Conservation (phyloP, 2,329 filamentous ascomycete genomes). For the Talaromyces sp. region DNA sequence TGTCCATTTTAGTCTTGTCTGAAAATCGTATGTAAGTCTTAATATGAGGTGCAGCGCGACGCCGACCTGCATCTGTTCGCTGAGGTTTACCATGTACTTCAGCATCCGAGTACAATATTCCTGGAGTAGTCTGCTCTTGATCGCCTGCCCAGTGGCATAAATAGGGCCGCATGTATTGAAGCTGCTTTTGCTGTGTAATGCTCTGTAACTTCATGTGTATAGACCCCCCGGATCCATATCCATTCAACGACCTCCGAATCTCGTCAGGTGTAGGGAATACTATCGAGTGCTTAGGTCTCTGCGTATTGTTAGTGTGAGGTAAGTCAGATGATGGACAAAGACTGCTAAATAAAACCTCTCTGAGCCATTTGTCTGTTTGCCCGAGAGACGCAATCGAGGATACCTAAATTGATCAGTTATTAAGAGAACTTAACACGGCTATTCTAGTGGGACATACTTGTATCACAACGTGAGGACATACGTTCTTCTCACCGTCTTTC, state of each 20-base stretch:
- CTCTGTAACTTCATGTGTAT: constrained; percentile 78
- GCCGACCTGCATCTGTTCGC: constrained; percentile 52
- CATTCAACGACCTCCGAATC: constrained; percentile 69
- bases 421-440: constrained; percentile 5
- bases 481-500: constrained; percentile 22
- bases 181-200: constrained; percentile 64
- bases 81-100: neutral
- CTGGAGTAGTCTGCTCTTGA: constrained; percentile 13
- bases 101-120: neutral
- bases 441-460: constrained; percentile 23
- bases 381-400: constrained; percentile 81
- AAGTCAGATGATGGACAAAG: constrained; percentile 25
- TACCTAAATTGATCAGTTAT: constrained; percentile 48
- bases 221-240: constrained; percentile 69
- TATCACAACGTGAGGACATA: constrained; percentile 33
- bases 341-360: constrained; percentile 55
- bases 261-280: constrained; percentile 78
- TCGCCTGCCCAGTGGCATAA: constrained; percentile 74
- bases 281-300: constrained; percentile 57
- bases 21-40: constrained; percentile 76
- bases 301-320: constrained; percentile 8
- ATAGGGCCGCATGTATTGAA: constrained; percentile 64
- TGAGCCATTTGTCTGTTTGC: constrained; percentile 65
- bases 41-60: constrained; percentile 75
- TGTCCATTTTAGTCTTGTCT: constrained; percentile 30